Base-by-base conservation (phyloP, 176 grass and related monocot species). In the Oryza coarctata region DNA sequence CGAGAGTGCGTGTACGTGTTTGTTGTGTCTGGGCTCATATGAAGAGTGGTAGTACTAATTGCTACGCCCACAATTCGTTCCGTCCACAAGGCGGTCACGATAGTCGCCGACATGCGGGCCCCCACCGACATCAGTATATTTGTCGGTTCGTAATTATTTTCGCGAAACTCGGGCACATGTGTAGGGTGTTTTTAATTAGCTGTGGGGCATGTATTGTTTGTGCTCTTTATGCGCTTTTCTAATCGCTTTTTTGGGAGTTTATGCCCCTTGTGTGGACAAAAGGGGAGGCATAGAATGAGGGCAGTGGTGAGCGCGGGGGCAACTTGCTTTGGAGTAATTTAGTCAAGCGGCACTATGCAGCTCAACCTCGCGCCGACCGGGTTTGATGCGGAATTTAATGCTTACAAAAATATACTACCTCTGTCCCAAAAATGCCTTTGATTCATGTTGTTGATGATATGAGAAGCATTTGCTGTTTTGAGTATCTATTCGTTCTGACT, bases 111-210 rank as follows among this genome's bases (percentile, higher is more conserved):
- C 29, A 18, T 3, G 61, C 3, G 71, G 61, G 13, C 1, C 10
- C n/a, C 0, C 0, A 0, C 0, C 0, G 0, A 4, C 0, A 2
- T 7, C 17, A 52, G 6, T 55, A 3, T 9, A 7, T 6, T 68
- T 29, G 10, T 7, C 17, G 18, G n/a, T 1, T 17, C 4, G 0
- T 0, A 29, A 20, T 2, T 11, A 15, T 45, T 2, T 2, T 7
- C 4, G 5, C 1, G 8, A 11, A 45, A 45, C 12, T 44, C 0
- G 11, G 10, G 6, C 50, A 55, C 20, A 22, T n/a, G 20, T 9
- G 50, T 55, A 6, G 49, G 22, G 14, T 69, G 47, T 12, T 8
- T 7, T 26, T 39, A 20, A 1, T 26, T 29, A 9, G 30, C 1
- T 7, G 50, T 29, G 32, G 22, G 73, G 7, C 2, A 63, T 13